Evolutionary conservation across 345 rosid species (phyloP).

Genomic region (Erodium maritimum): DNA sequence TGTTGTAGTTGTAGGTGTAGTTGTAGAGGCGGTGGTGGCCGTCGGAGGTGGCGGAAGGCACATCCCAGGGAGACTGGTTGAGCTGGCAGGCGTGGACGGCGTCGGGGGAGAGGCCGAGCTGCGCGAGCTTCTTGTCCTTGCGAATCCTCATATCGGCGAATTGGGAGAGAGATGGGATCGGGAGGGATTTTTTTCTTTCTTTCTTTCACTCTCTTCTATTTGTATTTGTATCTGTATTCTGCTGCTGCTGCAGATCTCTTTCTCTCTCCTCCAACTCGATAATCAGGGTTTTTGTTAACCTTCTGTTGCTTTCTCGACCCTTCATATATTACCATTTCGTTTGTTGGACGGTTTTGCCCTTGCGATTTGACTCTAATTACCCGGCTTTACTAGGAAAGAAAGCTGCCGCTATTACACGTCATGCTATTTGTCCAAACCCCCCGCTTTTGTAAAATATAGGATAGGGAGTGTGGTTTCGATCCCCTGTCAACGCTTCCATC

Average conservation of each 20-base stretch:
- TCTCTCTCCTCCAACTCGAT: too few species aligned
- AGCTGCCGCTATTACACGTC: constrained; percentile 47
- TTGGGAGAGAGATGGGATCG: too few species aligned
- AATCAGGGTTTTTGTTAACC: constrained; percentile 36
- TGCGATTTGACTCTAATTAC: constrained; percentile 10
- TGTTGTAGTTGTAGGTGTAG: too few species aligned
- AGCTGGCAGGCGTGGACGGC: constrained; percentile 66
- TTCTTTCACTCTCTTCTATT: too few species aligned
- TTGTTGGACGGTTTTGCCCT: constrained; percentile 25
- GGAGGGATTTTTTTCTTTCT: too few species aligned
- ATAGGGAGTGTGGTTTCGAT: too few species aligned
- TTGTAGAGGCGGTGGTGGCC: constrained; percentile 1
- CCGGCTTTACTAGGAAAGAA: constrained; percentile 13
- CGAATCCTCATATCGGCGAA: constrained; percentile 79
- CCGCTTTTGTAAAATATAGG: constrained; percentile 3
- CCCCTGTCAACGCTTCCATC: background rate
- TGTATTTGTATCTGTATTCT: constrained; percentile 5
- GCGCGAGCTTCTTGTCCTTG: constrained; percentile 59
- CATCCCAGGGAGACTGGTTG: constrained; percentile 99
- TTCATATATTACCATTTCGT: constrained; percentile 41
- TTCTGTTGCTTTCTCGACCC: constrained; percentile 44
- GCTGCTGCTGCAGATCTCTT: too few species aligned
- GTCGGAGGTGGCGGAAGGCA: constrained; percentile 34
- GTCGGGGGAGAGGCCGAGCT: constrained; percentile 21
- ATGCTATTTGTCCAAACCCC: constrained; percentile 22